Evolutionary conservation across 257 asterid species (phyloP), one percentile per base, ranked within the genome.

Genomic region (Solanum chiquidenum): DNA sequence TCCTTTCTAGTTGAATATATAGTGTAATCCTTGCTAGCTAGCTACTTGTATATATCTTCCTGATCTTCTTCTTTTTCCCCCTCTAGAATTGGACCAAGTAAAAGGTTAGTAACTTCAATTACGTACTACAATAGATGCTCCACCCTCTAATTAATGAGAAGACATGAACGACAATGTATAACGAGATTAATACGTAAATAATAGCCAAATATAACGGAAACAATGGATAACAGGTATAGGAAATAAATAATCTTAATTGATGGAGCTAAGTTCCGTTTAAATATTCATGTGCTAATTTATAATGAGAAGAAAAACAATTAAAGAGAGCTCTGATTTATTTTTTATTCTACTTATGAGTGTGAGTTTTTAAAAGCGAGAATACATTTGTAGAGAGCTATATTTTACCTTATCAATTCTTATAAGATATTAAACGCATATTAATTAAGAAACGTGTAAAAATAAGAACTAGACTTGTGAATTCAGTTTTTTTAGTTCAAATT

Each of bases 21-120:
- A 10, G 14, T n/a, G 13, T n/a, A 62, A 62, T 62, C 31, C 16
- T n/a, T 62, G 60, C 60, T 46, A 46, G 10, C 66, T 58, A 46
- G 55, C 55, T 46, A 9, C 29, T 62, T 62, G 14, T 62, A 62
- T 4, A 25, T n/a, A 11, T 64, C 72, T 64, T 64, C 68, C 68
- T 62, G 31, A 29, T 29, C 14, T 9, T 60, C 5, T 60, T 62
- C 5, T 11, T 4, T 4, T 0, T 0, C 3, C 0, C 0, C 23
- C 62, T 11, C 72, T 64, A 10, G 9, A 62, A 23, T 62, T 62
- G 71, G 71, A 62, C 71, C 71, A 62, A 62, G 71, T n/a, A 62
- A 62, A 62, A 62, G 71, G 31, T 23, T 62, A n/a, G 31, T 10
- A 62, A 35, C 38, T 31, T 13, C 10, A 69, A 14, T 14, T 69